These are phyloP conservation scores for Diplogelasinospora grovesii DNA, from an alignment of 495 filamentous ascomycete genomes.

Conservation along the genomic window DNA sequence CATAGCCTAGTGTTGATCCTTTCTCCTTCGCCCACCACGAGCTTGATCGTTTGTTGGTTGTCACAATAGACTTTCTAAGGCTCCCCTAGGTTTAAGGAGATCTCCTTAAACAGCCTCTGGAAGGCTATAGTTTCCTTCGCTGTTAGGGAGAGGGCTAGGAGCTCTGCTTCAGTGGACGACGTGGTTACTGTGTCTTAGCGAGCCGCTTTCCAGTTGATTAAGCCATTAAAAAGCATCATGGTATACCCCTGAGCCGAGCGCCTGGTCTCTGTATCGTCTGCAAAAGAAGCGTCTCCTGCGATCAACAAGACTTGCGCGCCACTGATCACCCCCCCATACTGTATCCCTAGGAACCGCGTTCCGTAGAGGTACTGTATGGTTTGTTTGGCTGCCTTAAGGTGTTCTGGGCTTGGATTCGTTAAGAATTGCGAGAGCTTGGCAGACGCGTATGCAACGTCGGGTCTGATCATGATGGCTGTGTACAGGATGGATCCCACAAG, in stretches of 20 bases:
- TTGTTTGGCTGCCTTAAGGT: neutral
- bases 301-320: neutral
- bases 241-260: neutral
- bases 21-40: neutral
- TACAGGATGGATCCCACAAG: neutral
- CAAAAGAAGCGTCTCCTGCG: neutral
- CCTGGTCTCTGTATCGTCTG: neutral
- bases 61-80: neutral
- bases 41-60: neutral
- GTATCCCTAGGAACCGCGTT: neutral
- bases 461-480: neutral
- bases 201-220: neutral
- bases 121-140: neutral
- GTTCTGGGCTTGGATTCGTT: neutral
- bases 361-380: neutral
- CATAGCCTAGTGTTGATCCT: neutral
- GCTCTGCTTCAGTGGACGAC: neutral
- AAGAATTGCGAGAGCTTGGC: neutral
- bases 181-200: slow-evolving; percentile 1
- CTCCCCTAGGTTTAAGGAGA: neutral
- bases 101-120: neutral
- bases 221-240: neutral
- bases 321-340: neutral
- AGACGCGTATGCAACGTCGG: neutral
- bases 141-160: neutral